Evolutionary conservation across 306 rosid species (phyloP), one percentile per base, ranked within the genome.

Genomic region (Gastrolobium villosum): DNA sequence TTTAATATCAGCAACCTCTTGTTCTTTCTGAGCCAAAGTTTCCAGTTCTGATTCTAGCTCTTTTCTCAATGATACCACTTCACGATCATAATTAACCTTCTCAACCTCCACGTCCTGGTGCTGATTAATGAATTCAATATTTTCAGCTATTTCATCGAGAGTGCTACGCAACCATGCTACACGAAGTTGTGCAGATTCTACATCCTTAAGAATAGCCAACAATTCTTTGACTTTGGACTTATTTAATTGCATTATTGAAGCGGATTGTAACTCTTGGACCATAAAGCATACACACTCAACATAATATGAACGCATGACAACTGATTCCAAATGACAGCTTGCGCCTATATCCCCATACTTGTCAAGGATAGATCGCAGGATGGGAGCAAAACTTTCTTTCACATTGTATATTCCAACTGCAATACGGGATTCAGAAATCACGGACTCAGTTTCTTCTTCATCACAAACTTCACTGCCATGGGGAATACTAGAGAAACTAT

Each of bases 261-360:
- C 77, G 61, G 83, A 79, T 34, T 89, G 88, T 70, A 94, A 71
- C 82, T 92, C 96, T 85, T 89, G 94, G 53, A 94, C 86, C 62
- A 92, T 91, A 65, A 80, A 87, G 82, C 98, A 94, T 3, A 94
- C 93, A 11, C 97, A 89, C 70, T 90, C 94, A 0, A 94, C 53
- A 82, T 92, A 90, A 75, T 90, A 92, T 7, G 98, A 90, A 26
- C 97, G 93, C 86, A 94, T 85, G 26, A 82, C 90, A 14, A 76
- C 28, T 10, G 98, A 94, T 83, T 94, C 97, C 74, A 94, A 79
- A 34, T 87, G 85, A 70, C 97, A 88, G 71, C 77, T 83, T 31
- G 87, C 90, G 36, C 94, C 97, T 49, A 94, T 88, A 59, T 94
- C 98, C 6, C 97, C 97, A 9, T 90, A 87, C 72, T 88, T 94